Base-by-base conservation (phyloP, 2,329 filamentous ascomycete species). In the Penicillium brevicompactum region DNA sequence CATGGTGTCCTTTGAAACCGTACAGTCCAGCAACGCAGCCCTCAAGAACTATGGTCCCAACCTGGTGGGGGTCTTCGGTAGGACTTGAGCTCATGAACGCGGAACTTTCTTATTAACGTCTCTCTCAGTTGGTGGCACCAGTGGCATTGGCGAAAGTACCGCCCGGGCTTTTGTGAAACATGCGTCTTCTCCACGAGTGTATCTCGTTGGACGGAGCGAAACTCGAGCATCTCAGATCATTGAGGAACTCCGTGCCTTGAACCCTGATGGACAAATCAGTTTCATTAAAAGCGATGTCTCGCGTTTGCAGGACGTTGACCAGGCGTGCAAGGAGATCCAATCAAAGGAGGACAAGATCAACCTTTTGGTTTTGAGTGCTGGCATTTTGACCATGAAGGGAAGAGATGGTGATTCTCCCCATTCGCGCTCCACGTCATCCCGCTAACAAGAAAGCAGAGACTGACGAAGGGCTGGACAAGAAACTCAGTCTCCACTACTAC, bases 231-330 rank as follows among this genome's bases (percentile, higher is more conserved):
- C 71, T 16, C 65, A 72, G n/a, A 70, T 82, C 46, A 69, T 76
- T 6, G 66, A 70, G 5, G 78, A 82, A 48, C 66, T 82, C 13
- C 66, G 71, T 24, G 44, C 56, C 2, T 54, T 80, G 5, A 85
- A 84, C 44, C 69, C 75, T 0, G 63, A 70, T 1, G 81, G 77
- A 2, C 69, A 74, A 11, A 74, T 81, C 46, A 68, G 67, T 42
- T 85, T 84, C 62, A 63, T 85, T 27, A 73, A 78, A 54, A 58
- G 56, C 5, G 83, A 85, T 45, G 73, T 81, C 43, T 79, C 78
- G 8, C 68, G 83, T 5, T 67, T 86, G 27, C 75, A 73, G 44
- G 80, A 78, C 27, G 81, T 84, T 7, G 82, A 85, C 62, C 66
- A 72, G 2, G 72, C 78, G 0, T 84, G 80, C 56, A 67, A 70